Conservation (phyloP, 2,329 filamentous ascomycete species). For the Chrysoporthe austroafricana region DNA sequence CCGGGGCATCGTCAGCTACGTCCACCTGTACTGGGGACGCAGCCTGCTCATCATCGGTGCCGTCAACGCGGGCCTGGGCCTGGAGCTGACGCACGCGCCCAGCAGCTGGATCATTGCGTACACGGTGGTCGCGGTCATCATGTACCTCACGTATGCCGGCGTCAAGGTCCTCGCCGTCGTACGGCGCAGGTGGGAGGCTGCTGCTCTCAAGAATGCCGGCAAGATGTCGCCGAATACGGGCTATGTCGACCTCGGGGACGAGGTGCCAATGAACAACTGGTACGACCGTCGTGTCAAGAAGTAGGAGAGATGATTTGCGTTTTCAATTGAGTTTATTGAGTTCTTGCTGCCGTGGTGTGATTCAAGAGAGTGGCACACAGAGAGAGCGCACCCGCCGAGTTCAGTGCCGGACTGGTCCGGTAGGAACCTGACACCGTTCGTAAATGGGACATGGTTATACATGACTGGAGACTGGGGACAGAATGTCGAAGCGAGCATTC, state of each 20-base stretch:
- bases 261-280: conserved; percentile 18
- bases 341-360: no score
- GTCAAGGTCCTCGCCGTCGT: conserved; percentile 35
- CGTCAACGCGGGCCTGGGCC: conserved; percentile 66
- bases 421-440: neutral
- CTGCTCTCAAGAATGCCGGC: neutral
- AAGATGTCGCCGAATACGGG: conserved; percentile 23
- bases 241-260: conserved; percentile 18
- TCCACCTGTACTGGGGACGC: conserved; percentile 67
- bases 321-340: neutral
- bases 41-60: conserved; percentile 61
- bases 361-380: no score
- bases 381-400: neutral
- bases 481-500: neutral
- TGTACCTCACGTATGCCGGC: conserved; percentile 50
- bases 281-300: neutral
- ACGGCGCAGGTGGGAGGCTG: conserved; percentile 11
- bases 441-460: neutral
- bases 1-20: conserved; percentile 56
- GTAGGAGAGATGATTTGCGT: neutral
- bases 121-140: conserved; percentile 55
- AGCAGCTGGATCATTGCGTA: conserved; percentile 56
- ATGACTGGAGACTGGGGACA: neutral
- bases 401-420: neutral
- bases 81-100: conserved; percentile 51